These are phyloP conservation scores for Chlamydomonas sp. DNA, from an alignment of 139 green algal genomes.

Conservation along the genomic window DNA sequence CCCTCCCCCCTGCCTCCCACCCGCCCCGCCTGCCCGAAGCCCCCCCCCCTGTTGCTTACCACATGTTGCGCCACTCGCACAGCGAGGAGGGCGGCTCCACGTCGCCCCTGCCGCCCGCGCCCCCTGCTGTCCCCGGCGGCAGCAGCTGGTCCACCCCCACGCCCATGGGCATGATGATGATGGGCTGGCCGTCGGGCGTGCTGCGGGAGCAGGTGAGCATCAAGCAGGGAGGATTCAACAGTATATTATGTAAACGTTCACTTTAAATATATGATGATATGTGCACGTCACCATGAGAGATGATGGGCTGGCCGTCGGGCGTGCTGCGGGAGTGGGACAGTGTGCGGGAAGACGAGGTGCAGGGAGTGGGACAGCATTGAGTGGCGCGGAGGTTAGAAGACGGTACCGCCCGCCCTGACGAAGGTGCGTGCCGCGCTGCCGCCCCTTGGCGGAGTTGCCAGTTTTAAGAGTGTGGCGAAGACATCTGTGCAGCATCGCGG, in stretches of 20 bases:
- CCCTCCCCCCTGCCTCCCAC: not conserved
- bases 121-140: not conserved
- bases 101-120: not conserved
- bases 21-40: not conserved
- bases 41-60: not conserved
- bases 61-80: constrained; percentile 45
- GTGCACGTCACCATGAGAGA: not conserved
- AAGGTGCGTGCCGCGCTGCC: no score
- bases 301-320: constrained; percentile 25
- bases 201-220: not conserved
- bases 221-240: no score
- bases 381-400: no score
- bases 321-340: not conserved
- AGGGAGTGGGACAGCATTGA: no score
- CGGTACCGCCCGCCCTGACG: no score
- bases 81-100: constrained; percentile 22
- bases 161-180: constrained; percentile 34
- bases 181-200: constrained; percentile 24
- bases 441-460: no score
- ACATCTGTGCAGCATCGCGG: no score
- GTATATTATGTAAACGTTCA: no score
- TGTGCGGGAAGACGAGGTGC: no score
- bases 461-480: no score
- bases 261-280: not conserved
- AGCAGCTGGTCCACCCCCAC: constrained; percentile 2